phyloP scores from a whole-genome alignment of 2,329 filamentous ascomycete genomes.

The Ceratocystis huliohia region DNA sequence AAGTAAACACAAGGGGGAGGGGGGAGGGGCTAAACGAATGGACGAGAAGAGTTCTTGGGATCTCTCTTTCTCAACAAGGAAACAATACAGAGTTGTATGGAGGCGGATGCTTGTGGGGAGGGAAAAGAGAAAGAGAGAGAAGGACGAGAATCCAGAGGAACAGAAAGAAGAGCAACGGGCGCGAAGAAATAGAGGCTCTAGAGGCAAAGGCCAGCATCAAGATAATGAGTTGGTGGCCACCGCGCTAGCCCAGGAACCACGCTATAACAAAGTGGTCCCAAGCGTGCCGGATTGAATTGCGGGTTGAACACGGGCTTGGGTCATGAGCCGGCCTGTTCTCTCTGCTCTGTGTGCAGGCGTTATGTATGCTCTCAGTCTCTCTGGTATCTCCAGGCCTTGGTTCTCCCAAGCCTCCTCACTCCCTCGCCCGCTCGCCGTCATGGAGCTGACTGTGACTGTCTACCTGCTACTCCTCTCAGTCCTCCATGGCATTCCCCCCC shows the following conservation, averaged over 20 bases:
- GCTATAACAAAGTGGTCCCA: neutral
- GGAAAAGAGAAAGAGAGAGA: neutral
- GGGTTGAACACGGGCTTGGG: conserved; percentile 1
- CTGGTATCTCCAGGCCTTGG: neutral
- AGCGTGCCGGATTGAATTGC: neutral
- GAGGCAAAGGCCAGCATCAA: neutral
- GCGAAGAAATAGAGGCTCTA: neutral
- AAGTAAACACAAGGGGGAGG: neutral
- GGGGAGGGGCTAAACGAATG: conserved; percentile 7
- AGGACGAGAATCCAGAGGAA: neutral
- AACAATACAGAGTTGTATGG: neutral
- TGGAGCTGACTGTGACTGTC: too few relatives aligned
- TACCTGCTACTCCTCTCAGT: neutral
- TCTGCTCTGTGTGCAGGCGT: neutral
- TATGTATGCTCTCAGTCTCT: neutral
- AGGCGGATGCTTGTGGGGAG: neutral
- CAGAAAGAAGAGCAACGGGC: neutral
- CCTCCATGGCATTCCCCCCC: neutral
- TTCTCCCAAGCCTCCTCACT: neutral
- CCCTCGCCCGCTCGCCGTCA: neutral
- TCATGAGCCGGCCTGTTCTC: neutral
- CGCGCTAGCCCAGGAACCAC: neutral
- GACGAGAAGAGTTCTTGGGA: conserved; percentile 4
- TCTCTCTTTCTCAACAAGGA: conserved; percentile 4
- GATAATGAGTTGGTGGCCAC: neutral